Conservation (phyloP, 495 filamentous ascomycete genomes). For the Pyrenula aspistea region DNA sequence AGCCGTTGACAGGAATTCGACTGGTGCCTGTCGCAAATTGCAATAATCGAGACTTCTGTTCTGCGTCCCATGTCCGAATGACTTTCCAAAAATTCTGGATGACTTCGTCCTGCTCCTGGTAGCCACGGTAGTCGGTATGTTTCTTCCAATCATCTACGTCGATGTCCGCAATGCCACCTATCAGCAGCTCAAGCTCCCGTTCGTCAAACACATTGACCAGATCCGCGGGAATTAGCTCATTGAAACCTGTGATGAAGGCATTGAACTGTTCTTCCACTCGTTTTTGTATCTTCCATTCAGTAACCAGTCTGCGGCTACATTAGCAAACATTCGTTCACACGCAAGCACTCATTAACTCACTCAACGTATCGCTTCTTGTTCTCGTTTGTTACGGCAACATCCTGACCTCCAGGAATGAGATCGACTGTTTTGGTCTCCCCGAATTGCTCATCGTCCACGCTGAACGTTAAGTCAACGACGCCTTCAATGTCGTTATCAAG, state of each 20-base stretch:
- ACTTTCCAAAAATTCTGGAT: slow-evolving; percentile 99
- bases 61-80: slow-evolving; percentile 89
- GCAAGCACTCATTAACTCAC: slow-evolving; percentile 31
- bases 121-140: slow-evolving; percentile 99
- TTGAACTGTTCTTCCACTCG: slow-evolving; percentile 96
- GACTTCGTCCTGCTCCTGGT: slow-evolving; percentile 93
- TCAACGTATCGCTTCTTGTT: slow-evolving; percentile 95
- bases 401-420: slow-evolving; percentile 76
- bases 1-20: slow-evolving; percentile 97
- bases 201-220: slow-evolving; percentile 98
- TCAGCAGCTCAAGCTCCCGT: slow-evolving; percentile 89
- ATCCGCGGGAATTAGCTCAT: slow-evolving; percentile 92
- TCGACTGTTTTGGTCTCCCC: slow-evolving; percentile 87
- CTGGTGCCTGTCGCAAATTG: slow-evolving; percentile 98
- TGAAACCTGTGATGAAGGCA: slow-evolving; percentile 92
- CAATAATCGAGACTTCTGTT: slow-evolving; percentile 91
- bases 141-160: slow-evolving; percentile 99
- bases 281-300: slow-evolving; percentile 98
- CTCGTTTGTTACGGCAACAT: slow-evolving; percentile 92
- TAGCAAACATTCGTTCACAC: slow-evolving; percentile 5
- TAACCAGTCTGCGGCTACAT: slow-evolving; percentile 54
- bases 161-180: slow-evolving; percentile 98
- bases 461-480: slow-evolving; percentile 87
- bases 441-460: slow-evolving; percentile 94
- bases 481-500: slow-evolving; percentile 93